phyloP scores from a whole-genome alignment of 73 alveolate genomes.

The Tetrahymena thermophila region DNA sequence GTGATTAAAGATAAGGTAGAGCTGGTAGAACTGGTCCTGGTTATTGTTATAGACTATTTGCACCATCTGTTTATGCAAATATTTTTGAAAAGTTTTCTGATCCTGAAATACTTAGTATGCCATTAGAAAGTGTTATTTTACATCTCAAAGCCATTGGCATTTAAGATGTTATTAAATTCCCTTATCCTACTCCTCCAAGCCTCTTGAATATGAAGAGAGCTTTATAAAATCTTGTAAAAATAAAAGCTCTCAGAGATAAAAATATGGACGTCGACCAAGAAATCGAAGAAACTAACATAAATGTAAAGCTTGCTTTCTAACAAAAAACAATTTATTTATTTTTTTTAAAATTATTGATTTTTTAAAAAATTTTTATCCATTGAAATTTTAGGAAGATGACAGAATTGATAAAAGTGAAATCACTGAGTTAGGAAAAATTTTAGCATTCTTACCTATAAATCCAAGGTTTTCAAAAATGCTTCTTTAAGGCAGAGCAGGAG shows the following conservation, averaged over 20 bases:
- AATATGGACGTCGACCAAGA: constrained; percentile 25
- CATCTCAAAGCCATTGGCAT: constrained; percentile 89
- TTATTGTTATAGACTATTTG: constrained; percentile 92
- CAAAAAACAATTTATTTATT: background rate
- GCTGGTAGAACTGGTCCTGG: constrained; percentile 99
- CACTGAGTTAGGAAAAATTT: constrained; percentile 80
- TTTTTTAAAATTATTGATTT: too few relatives aligned
- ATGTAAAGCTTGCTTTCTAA: background rate
- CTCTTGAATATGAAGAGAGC: constrained; percentile 58
- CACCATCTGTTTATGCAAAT: constrained; percentile 84
- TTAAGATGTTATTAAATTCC: constrained; percentile 79
- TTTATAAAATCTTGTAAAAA: constrained; percentile 57
- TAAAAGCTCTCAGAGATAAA: constrained; percentile 73
- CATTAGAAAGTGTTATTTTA: constrained; percentile 78
- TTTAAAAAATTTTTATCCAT: constrained; percentile 12
- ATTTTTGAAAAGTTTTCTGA: constrained; percentile 71
- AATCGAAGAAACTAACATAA: constrained; percentile 36
- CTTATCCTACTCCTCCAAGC: constrained; percentile 87
- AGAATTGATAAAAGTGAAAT: constrained; percentile 73
- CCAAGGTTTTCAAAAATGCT: constrained; percentile 91
- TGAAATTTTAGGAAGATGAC: background rate
- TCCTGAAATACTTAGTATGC: constrained; percentile 88
- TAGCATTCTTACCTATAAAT: constrained; percentile 83
- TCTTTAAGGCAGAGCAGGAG: constrained; percentile 50
- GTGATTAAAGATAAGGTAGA: constrained; percentile 96